Conservation (phyloP, 345 rosid genomes). For the Cochlearia excelsa region DNA sequence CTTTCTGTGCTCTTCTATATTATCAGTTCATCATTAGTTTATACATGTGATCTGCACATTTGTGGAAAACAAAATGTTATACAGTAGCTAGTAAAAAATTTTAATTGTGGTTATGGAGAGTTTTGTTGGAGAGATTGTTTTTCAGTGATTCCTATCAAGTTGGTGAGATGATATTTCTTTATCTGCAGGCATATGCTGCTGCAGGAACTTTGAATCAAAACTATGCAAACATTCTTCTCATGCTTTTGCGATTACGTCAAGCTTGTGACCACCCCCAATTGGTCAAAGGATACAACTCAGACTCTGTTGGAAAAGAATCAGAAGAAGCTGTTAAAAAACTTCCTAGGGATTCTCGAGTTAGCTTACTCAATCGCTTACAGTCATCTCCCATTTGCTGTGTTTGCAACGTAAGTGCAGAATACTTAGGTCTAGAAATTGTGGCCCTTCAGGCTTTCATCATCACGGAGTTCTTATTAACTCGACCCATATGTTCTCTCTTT, state of each 20-base stretch:
- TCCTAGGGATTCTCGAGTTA: slow-evolving; percentile 48
- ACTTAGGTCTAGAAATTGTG: slow-evolving; percentile 4
- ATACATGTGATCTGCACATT: slow-evolving; percentile 10
- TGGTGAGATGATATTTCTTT: slow-evolving; percentile 23
- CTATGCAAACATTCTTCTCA: slow-evolving; percentile 91
- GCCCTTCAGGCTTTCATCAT: background rate
- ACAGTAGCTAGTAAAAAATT: slow-evolving; percentile 10
- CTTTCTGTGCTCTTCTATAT: slow-evolving; percentile 10
- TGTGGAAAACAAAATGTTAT: slow-evolving; percentile 7
- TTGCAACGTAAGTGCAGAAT: slow-evolving; percentile 62
- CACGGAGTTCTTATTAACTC: too few relatives aligned
- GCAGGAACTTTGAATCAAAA: slow-evolving; percentile 93
- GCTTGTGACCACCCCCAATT: slow-evolving; percentile 96
- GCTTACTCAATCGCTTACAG: slow-evolving; percentile 54
- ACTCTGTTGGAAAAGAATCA: slow-evolving; percentile 62
- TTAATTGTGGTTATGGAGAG: slow-evolving; percentile 8
- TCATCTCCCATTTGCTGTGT: slow-evolving; percentile 58
- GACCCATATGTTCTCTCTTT: slow-evolving; percentile 4
- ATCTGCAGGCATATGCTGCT: slow-evolving; percentile 76
- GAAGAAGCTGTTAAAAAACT: slow-evolving; percentile 63
- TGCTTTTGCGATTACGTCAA: slow-evolving; percentile 97
- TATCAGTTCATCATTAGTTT: slow-evolving; percentile 21
- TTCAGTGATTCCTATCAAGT: background rate
- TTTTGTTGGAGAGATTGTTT: slow-evolving; percentile 16
- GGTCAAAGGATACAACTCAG: slow-evolving; percentile 57